Percentiles rank a stretch among this genome's conserved stretches.
Conservation (phyloP, 495 filamentous ascomycete genomes). For the Hyaloscypha variabilis region DNA sequence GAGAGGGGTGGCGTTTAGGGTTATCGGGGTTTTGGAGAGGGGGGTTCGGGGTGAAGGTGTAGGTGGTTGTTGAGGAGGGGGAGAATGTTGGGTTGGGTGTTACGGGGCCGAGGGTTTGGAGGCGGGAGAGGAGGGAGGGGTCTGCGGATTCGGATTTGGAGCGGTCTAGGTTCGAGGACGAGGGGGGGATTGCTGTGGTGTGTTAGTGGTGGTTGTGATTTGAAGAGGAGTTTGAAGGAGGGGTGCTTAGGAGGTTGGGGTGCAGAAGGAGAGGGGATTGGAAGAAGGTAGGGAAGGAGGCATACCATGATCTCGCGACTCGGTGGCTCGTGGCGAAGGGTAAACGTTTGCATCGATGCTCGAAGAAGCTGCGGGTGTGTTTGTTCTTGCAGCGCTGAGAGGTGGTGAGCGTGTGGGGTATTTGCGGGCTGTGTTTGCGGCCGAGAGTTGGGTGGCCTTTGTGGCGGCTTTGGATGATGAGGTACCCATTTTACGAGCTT, state of each 20-base stretch:
- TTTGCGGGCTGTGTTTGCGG: constrained; percentile 38
- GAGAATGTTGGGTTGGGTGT: constrained; percentile 61
- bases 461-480: constrained; percentile 63
- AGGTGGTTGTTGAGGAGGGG: constrained; percentile 34
- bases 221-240: too few species aligned
- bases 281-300: not conserved
- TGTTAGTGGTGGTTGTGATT: too few species aligned
- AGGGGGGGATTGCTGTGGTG: too few species aligned
- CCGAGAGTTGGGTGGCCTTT: constrained; percentile 32
- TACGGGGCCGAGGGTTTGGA: constrained; percentile 66
- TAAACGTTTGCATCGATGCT: constrained; percentile 34
- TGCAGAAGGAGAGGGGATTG: not conserved
- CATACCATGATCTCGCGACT: not conserved
- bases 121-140: constrained; percentile 48
- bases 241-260: not conserved
- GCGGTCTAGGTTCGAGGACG: too few species aligned
- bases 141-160: constrained; percentile 52
- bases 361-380: constrained; percentile 16
- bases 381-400: constrained; percentile 22
- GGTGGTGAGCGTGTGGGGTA: constrained; percentile 32
- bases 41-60: constrained; percentile 1
- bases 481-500: constrained; percentile 54
- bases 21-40: not conserved
- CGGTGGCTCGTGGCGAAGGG: constrained; percentile 4
- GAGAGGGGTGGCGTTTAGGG: too few species aligned